These are phyloP conservation scores for Ramalina intermedia DNA, from an alignment of 495 filamentous ascomycete genomes.

Conservation along the genomic window DNA sequence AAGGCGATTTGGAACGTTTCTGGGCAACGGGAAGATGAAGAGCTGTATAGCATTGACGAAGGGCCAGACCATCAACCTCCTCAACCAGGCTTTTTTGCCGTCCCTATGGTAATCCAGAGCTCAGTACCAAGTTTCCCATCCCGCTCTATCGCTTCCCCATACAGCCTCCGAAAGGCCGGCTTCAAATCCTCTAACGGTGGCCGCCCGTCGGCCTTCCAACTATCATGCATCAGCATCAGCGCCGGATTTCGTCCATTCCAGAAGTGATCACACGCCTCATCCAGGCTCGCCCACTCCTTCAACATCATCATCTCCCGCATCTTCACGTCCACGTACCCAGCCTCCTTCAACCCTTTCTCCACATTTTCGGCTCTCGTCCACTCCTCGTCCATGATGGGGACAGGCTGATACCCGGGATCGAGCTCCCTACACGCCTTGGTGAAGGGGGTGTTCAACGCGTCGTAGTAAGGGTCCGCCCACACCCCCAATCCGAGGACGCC, in stretches of 20 bases:
- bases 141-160: background rate
- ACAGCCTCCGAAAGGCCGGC: background rate
- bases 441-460: background rate
- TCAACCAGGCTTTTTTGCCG: conserved; percentile 3
- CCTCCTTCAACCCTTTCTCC: background rate
- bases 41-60: background rate
- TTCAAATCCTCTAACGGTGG: background rate
- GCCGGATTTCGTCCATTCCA: conserved; percentile 2
- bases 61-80: background rate
- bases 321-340: conserved; percentile 2
- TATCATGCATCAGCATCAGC: background rate
- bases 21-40: conserved; percentile 21
- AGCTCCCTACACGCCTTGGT: conserved; percentile 1
- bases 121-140: background rate
- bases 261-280: background rate
- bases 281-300: background rate
- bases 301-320: background rate
- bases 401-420: background rate
- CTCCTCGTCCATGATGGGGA: background rate
- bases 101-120: background rate
- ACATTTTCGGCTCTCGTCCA: conserved; percentile 2
- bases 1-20: conserved; percentile 28
- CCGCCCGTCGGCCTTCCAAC: background rate
- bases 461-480: conserved; percentile 2
- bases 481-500: conserved; percentile 2